A percentile compares a stretch with the other conserved stretches of the same genome.
Conservation (phyloP, 2,329 filamentous ascomycete species). For the Diaporthe citrichinensis region DNA sequence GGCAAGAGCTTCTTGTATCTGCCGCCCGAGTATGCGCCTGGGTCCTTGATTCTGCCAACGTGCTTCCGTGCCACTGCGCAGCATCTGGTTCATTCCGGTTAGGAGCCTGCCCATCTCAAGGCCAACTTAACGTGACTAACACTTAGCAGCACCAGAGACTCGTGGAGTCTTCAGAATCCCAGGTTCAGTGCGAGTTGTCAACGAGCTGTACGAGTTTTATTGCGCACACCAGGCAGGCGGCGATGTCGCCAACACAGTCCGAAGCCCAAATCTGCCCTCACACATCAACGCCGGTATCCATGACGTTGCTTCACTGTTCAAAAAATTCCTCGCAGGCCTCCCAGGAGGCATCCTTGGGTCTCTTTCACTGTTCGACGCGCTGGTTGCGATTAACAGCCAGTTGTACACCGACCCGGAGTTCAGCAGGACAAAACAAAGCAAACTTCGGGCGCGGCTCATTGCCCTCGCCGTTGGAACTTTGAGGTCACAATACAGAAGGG, state of each 20-base stretch:
- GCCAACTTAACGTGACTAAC: constrained; percentile 41
- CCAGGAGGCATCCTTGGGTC: constrained; percentile 78
- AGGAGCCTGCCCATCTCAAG: constrained; percentile 40
- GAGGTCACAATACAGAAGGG: constrained; percentile 71
- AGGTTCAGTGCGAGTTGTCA: constrained; percentile 70
- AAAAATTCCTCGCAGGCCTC: constrained; percentile 72
- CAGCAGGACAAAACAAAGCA: constrained; percentile 66
- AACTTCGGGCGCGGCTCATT: constrained; percentile 74
- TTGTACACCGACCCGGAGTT: constrained; percentile 66
- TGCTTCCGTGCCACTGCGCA: constrained; percentile 78
- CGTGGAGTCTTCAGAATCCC: constrained; percentile 75
- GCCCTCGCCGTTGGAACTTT: constrained; percentile 73
- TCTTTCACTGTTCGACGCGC: constrained; percentile 70
- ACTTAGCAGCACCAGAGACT: constrained; percentile 55
- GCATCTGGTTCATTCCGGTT: constrained; percentile 72
- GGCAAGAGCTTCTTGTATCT: constrained; percentile 74
- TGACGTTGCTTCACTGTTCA: constrained; percentile 78
- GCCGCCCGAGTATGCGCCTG: constrained; percentile 70
- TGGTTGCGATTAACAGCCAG: constrained; percentile 73
- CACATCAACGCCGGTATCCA: constrained; percentile 73
- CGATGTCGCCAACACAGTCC: constrained; percentile 69
- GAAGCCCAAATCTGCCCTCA: constrained; percentile 70
- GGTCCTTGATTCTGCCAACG: constrained; percentile 72
- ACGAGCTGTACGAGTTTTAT: constrained; percentile 75
- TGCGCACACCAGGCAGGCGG: constrained; percentile 64